Base-by-base conservation (phyloP, 305 asterid species). In the Striga hermonthica region DNA sequence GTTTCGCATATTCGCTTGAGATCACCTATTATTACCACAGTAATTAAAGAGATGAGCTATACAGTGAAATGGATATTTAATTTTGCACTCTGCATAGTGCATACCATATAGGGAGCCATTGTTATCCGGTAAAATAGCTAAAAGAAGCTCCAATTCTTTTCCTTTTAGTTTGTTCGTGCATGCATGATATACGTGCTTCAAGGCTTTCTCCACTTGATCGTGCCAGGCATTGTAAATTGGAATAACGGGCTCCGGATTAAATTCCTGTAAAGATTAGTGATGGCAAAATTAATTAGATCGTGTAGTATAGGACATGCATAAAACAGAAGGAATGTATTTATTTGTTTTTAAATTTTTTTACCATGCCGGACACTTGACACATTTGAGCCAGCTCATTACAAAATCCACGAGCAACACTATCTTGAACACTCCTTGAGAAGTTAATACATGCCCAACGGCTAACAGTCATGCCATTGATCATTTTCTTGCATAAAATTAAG, bases 301-400 rank as follows among this genome's bases (percentile, higher is more conserved):
- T 14, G 31, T 9, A 31, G 47, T 7, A 4, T 1, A 37, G 41
- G 22, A n/a, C 34, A 57, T 41, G 39, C 4, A 7, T 38, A 35
- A 5, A 57, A 11, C 2, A n/a, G 6, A 16, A 1, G 15, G 8
- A 6, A 52, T 13, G 4, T n/a, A 54, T 52, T 6, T 50, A 28
- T 9, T 28, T n/a, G n/a, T n/a, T n/a, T n/a, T n/a, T n/a, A n/a
- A n/a, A 11, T 10, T 31, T 35, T 56, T 56, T 56, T 74, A 94
- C 99, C 99, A 94, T 94, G 81, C 99, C 99, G 10, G 98, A 91
- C 28, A 91, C 94, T 87, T 91, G 96, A 76, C 99, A 94, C 98
- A 94, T 94, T 79, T 84, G 95, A 37, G 98, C 95, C 45, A 94
- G 80, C 79, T 91, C 98, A 3, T 53, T 89, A 55, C 97, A 94